These are phyloP conservation scores for Grammothele lineata DNA, from an alignment of 768 basidiomycete genomes.

Conservation along the genomic window DNA sequence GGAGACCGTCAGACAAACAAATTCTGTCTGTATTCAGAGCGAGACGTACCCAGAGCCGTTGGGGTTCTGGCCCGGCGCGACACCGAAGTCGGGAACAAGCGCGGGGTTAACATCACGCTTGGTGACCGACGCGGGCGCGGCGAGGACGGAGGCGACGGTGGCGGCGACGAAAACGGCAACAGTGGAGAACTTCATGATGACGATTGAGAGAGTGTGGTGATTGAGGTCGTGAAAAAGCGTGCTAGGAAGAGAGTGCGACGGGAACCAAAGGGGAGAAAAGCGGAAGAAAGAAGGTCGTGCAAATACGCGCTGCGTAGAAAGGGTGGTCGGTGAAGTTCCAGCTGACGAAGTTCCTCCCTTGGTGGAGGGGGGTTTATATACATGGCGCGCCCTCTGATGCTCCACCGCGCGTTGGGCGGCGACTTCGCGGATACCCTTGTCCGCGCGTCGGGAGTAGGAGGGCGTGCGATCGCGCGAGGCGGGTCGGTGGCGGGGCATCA, in stretches of 20 bases:
- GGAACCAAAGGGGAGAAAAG: not conserved
- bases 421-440: too few relatives aligned
- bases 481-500: too few relatives aligned
- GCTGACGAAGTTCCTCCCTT: not conserved
- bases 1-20: too few relatives aligned
- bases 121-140: constrained; percentile 3
- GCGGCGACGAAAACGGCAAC: constrained; percentile 27
- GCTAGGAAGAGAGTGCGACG: constrained; percentile 15
- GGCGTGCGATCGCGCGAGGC: too few relatives aligned
- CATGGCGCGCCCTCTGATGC: too few relatives aligned
- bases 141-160: constrained; percentile 5
- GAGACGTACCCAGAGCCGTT: constrained; percentile 11
- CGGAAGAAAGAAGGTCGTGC: constrained; percentile 1
- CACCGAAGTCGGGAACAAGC: constrained; percentile 19
- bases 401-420: too few relatives aligned
- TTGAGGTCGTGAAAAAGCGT: not conserved
- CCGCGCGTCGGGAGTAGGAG: too few relatives aligned
- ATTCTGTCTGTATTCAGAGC: too few relatives aligned
- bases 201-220: too few relatives aligned
- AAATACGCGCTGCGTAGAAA: constrained; percentile 14
- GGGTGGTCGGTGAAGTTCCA: constrained; percentile 11
- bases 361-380: too few relatives aligned
- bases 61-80: constrained; percentile 11
- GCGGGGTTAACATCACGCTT: constrained; percentile 13
- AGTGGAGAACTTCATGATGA: constrained; percentile 33